Evolutionary conservation across 2,329 filamentous ascomycete genomes (phyloP), one percentile per base, ranked within the genome.

Genomic region (Pseudopyricularia cyperi): DNA sequence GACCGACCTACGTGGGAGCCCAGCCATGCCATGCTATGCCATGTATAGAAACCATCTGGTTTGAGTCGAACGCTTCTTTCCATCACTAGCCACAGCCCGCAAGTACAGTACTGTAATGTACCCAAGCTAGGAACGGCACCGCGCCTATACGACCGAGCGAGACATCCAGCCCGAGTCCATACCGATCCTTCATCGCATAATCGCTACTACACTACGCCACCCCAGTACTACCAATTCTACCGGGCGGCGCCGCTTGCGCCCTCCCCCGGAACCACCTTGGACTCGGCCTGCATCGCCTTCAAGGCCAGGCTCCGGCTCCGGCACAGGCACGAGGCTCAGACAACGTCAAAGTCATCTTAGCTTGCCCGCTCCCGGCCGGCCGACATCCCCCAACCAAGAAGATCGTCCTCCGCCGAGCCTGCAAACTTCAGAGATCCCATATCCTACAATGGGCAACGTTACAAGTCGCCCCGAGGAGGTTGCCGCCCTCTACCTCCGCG

Each of bases 381-480:
- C 24, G 22, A 19, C 39, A 44, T 19, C 22, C 15, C 39, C 7
- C 17, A 44, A 44, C 7, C 39, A 44, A 44, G 9, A 26, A 24
- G 6, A 44, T 12, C 39, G 19, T 17, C 9, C n/a, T 24, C 17
- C 39, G 15, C 19, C 17, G 14, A 24, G 24, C 17, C 19, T 5
- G 39, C 12, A 8, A 22, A 15, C 39, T 19, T 5, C 19, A 4
- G 22, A 19, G 17, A 42, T 22, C 17, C 22, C 22, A 44, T 6
- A 44, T 11, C 15, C 57, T 71, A 78, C 70, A 67, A 98, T 98
- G 93, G 93, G 93, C 65, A 89, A 86, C 73, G 83, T 96, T 69
- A 84, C 82, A 68, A 96, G 90, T 75, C 86, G 83, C 69, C 82
- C 84, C 62, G 90, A 95, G 62, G 90, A 96, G 63, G 87, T 82